Evolutionary conservation across 192 early-diverging fungal genomes (phyloP), one percentile per base, ranked within the genome.

Genomic region (Coemansia sp.): DNA sequence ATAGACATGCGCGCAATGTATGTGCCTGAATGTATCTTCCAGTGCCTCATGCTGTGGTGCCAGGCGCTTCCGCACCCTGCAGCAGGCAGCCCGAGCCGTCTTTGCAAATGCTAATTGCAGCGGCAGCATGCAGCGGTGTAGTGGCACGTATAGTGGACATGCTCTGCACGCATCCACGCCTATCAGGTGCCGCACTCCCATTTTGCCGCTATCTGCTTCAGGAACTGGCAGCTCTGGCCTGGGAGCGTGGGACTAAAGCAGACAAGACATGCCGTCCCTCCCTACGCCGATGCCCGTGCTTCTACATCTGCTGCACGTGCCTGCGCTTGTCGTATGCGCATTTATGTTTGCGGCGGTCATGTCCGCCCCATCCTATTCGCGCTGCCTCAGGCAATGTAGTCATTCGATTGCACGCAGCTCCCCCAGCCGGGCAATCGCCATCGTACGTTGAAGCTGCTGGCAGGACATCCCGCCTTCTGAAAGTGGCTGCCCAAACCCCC

Each of bases 111-210:
- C 36, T 23, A 52, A 38, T 20, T 44, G 28, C 31, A 42, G 28
- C 46, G 60, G 40, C 60, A 52, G 47, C 48, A 23, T 11, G 49
- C 60, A 5, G 60, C 21, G 60, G 60, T 61, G 49, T 51, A 61
- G 60, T 61, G 60, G 60, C 49, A 37, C 60, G 47, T 61, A 52
- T 61, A 52, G 48, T 61, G 60, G 48, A 25, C 31, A 17, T 8
- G 28, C 4, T 56, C 55, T 56, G 55, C 55, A n/a, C 34, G 38
- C 55, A n/a, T 44, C 40, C 15, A 34, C 2, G 55, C 55, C 52
- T 17, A 54, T 15, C 52, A n/a, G n/a, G 18, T 18, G 8, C 47
- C 2, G n/a, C 18, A 18, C 47, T 2, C 47, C 31, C 31, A 34
- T 48, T 48, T 20, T 48, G 47, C 40, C 40, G 40, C 40, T 26